Evolutionary conservation across 2,329 filamentous ascomycete species (phyloP), one percentile per base, ranked within the genome.

Genomic region (Colletotrichum tropicicola): DNA sequence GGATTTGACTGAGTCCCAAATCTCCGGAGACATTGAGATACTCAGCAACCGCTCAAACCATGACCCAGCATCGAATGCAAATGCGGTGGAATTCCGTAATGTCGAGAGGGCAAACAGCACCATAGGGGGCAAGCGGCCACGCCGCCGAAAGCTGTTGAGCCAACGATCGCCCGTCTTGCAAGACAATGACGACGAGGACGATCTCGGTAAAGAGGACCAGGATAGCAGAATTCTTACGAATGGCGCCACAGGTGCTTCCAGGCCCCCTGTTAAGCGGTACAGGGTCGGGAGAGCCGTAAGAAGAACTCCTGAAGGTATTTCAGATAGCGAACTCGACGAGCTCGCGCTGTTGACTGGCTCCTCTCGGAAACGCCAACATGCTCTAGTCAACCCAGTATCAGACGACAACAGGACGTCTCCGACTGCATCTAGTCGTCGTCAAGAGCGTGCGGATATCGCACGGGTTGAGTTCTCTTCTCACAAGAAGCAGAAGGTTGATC

Each of bases 1-100:
- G 28, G 59, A 63, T 37, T 59, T 59, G 54, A 62, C 59, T 13
- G 30, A 51, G 9, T 51, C 59, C 4, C 57, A 59, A 8, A 49
- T 30, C 37, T 44, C 57, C 19, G n/a, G 13, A n/a, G 59, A 62
- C n/a, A 9, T 43, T n/a, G 59, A 62, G 27, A n/a, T 37, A 4
- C 30, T n/a, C 57, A 62, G 54, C 23, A 62, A 39, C 44, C 59
- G 45, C 35, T 59, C 53, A n/a, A 59, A 23, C 25, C 37, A 28
- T 6, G 44, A 49, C 7, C 13, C 30, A 12, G 37, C n/a, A 21
- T 25, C n/a, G 12, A 13, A 7, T 30, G 12, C 45, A 17, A 17
- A 7, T 13, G 25, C 12, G 12, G 3, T 5, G 4, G 43, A 45
- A 21, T 27, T 25, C 25, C 43, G 10, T 23, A 15, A 4, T 5